Base-by-base conservation (phyloP, 2,329 filamentous ascomycete genomes). In the Penicillium janthinellum region DNA sequence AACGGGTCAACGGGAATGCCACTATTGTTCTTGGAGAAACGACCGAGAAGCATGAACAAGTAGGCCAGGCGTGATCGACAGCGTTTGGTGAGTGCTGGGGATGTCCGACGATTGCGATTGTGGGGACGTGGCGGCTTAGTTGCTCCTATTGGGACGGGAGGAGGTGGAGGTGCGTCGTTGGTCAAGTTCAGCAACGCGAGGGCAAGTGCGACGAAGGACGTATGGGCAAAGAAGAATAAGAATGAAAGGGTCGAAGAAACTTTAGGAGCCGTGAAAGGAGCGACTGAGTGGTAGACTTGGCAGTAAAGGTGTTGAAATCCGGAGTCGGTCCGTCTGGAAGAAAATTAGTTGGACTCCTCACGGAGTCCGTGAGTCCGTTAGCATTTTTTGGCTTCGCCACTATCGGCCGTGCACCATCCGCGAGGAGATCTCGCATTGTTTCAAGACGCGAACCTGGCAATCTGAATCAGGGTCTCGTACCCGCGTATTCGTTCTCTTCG, bases 21-120 rank as follows among this genome's bases (percentile, higher is more conserved):
- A 39, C 49, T 11, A 39, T 39, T 25, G 20, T 51, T 17, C 14
- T 51, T 51, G 25, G 10, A 28, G 48, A 44, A 42, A 56, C 35
- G 38, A 39, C 34, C 45, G 20, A n/a, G 4, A 48, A 11, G 31
- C 3, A 28, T 12, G 41, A 49, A n/a, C 10, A 28, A 42, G 44
- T 37, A 55, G 57, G 12, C 4, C 45, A 20, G 45, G 42, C 45
- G 56, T 54, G 47, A 59, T 44, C 42, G 51, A 54, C 51, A 38
- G 22, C 38, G 5, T 35, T 54, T n/a, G 51, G 37, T 34, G 51
- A 28, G 22, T 41, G 51, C n/a, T 54, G 38, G 38, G 15, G 51
- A 54, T 31, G 51, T 22, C 51, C 51, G 37, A 52, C 20, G 20
- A 20, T 20, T 20, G 20, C 35, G 20, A 44, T 41, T 42, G 51